Conservation (phyloP, 768 basidiomycete species). For the Mycena alexandri region DNA sequence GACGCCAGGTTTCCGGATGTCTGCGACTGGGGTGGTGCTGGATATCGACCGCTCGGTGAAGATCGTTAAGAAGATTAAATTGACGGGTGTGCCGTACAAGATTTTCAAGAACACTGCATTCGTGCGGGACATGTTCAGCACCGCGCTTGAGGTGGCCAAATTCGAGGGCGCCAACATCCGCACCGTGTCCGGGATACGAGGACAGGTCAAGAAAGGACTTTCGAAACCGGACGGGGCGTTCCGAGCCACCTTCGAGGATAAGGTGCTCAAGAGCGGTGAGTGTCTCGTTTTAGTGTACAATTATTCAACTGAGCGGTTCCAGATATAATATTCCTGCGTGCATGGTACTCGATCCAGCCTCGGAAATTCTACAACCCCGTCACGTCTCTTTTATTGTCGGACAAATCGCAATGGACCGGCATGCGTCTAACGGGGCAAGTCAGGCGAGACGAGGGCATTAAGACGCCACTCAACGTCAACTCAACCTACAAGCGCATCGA, state of each 20-base stretch:
- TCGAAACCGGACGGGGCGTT: constrained; percentile 96
- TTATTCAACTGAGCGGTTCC: constrained; percentile 14
- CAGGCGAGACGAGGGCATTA: constrained; percentile 84
- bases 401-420: constrained; percentile 88
- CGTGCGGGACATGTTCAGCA: constrained; percentile 96
- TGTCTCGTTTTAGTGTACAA: constrained; percentile 34
- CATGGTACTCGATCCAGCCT: constrained; percentile 97
- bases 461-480: constrained; percentile 84
- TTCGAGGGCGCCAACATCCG: constrained; percentile 98
- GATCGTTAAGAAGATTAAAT: constrained; percentile 98
- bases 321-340: constrained; percentile 96
- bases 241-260: constrained; percentile 98
- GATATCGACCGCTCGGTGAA: constrained; percentile 93
- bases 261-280: constrained; percentile 94
- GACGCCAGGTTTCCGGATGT: constrained; percentile 84
- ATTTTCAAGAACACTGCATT: constrained; percentile 99
- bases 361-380: constrained; percentile 98
- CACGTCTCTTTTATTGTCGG: constrained; percentile 86
- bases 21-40: constrained; percentile 94
- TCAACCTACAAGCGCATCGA: constrained; percentile 91
- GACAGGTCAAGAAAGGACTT: constrained; percentile 96
- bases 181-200: constrained; percentile 95
- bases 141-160: constrained; percentile 94
- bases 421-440: constrained; percentile 98
- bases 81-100: constrained; percentile 96